These are phyloP conservation scores for Pterulicium gracile DNA, from an alignment of 1,284 basidiomycete species.

Conservation along the genomic window DNA sequence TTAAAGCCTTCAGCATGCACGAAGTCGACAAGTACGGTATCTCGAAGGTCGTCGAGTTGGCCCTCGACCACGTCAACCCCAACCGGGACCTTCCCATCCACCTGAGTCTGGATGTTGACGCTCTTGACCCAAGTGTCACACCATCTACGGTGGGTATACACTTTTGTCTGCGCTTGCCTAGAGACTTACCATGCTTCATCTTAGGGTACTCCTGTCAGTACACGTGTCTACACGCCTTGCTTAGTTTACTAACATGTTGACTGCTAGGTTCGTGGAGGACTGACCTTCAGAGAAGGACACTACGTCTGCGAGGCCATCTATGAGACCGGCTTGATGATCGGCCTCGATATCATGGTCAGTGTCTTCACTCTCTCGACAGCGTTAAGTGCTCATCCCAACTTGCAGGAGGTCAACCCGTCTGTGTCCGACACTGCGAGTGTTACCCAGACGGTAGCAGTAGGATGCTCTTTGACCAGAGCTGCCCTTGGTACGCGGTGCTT, in stretches of 20 bases:
- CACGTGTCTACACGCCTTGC: background rate
- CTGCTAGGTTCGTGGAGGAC: slow-evolving; percentile 76
- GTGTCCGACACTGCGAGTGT: slow-evolving; percentile 67
- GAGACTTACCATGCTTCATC: background rate
- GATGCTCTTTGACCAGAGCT: slow-evolving; percentile 85
- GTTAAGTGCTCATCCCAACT: slow-evolving; percentile 3
- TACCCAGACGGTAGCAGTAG: slow-evolving; percentile 85
- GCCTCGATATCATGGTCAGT: slow-evolving; percentile 82
- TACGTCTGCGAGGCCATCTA: slow-evolving; percentile 94
- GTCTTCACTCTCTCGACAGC: slow-evolving; percentile 5
- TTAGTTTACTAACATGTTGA: slow-evolving; percentile 2
- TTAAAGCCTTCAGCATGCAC: slow-evolving; percentile 97
- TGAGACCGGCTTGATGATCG: slow-evolving; percentile 90
- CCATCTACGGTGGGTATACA: slow-evolving; percentile 69
- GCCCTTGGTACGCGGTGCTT: slow-evolving; percentile 71
- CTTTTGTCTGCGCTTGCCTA: background rate
- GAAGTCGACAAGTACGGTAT: slow-evolving; percentile 97
- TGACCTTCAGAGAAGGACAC: slow-evolving; percentile 96
- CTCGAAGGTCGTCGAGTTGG: slow-evolving; percentile 91
- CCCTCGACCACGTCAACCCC: slow-evolving; percentile 88
- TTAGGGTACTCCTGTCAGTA: background rate
- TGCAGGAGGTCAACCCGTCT: slow-evolving; percentile 92
- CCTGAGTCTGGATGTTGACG: slow-evolving; percentile 95
- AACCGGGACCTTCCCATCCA: slow-evolving; percentile 80
- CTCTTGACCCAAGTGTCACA: slow-evolving; percentile 87